These are phyloP conservation scores for Cladosporium sp. DNA, from an alignment of 2,329 filamentous ascomycete genomes.

Conservation along the genomic window DNA sequence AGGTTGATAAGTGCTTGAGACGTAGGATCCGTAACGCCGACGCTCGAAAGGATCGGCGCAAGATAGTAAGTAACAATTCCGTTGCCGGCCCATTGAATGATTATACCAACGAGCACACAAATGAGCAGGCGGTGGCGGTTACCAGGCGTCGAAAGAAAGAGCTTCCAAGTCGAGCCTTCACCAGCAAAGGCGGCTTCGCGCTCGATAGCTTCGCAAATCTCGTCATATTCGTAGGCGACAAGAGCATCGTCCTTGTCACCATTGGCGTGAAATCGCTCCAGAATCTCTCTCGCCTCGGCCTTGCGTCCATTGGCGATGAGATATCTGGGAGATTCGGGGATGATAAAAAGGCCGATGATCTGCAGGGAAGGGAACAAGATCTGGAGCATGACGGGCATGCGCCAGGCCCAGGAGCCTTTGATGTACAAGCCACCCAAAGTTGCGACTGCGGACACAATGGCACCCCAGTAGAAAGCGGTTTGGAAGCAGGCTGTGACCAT, in stretches of 20 bases:
- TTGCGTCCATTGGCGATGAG: slow-evolving; percentile 11
- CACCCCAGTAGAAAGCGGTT: slow-evolving; percentile 17
- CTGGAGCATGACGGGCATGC: slow-evolving; percentile 21
- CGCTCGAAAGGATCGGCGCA: slow-evolving; percentile 32
- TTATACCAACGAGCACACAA: slow-evolving; percentile 17
- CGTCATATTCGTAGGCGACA: slow-evolving; percentile 11
- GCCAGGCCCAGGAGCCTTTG: slow-evolving; percentile 19
- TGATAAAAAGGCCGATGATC: slow-evolving; percentile 11
- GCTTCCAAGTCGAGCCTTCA: slow-evolving; percentile 4
- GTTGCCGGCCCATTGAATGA: slow-evolving; percentile 11
- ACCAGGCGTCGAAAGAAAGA: slow-evolving; percentile 6
- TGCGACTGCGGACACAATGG: slow-evolving; percentile 19
- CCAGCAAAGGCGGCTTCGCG: slow-evolving; percentile 1
- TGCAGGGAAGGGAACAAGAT: slow-evolving; percentile 14
- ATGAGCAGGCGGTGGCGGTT: slow-evolving; percentile 8
- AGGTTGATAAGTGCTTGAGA: slow-evolving; percentile 36
- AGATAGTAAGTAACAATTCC: slow-evolving; percentile 11
- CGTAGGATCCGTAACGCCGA: slow-evolving; percentile 33
- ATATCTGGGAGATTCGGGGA: slow-evolving; percentile 14
- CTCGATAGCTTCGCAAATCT: slow-evolving; percentile 30
- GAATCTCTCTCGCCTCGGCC: slow-evolving; percentile 13
- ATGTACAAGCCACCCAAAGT: slow-evolving; percentile 19
- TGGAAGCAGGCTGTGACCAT: slow-evolving; percentile 16
- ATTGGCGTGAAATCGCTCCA: slow-evolving; percentile 16
- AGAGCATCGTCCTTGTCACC: slow-evolving; percentile 13